Base-by-base conservation (phyloP, 2,329 filamentous ascomycete genomes). In the Fusarium solani-melongenae region DNA sequence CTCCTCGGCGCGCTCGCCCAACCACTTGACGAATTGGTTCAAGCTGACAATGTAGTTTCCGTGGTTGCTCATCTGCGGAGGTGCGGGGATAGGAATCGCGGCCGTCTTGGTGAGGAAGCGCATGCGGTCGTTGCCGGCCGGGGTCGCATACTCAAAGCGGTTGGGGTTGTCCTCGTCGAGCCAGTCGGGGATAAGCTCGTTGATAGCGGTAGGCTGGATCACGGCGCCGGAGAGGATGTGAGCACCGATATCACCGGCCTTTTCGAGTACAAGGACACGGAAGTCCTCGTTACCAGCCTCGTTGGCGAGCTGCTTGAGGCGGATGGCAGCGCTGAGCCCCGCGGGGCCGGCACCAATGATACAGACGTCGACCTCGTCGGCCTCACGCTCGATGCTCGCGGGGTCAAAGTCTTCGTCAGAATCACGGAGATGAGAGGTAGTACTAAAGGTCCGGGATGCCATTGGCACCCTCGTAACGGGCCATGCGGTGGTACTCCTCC, bases 1-100 rank as follows among this genome's bases (percentile, higher is more conserved):
- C 84, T 98, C 96, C 84, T 99, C 96, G n/a, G 96, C 96, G 56
- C 96, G 91, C 82, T 98, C 96, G 57, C 94, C 95, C 3, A 99
- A 88, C 96, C 96, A 99, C 84, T 96, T 97, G 66, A 93, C 93
- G 79, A 99, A 92, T 83, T 98, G 94, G 83, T 97, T 98, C 79
- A 99, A 85, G 80, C 94, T 97, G 79, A 99, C 91, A 76, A 99
- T 99, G 83, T 97, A 98, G 84, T 99, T 99, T 76, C 96, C 96
- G 79, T 97, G 90, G 82, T 99, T 99, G 86, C 95, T 91, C 96
- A 99, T 99, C 85, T 98, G 96, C 34, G 96, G 96, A 51, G 96
- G 96, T 14, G 92, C 91, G 1, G 96, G 96, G 62, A 98, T 86
- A 7, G 94, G 94, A 66, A 97, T 90, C 0, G 95, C 87, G 70